Evolutionary conservation across 108 stramenopile species (phyloP), one percentile per base, ranked within the genome.

Genomic region (Nitzschia putrida): DNA sequence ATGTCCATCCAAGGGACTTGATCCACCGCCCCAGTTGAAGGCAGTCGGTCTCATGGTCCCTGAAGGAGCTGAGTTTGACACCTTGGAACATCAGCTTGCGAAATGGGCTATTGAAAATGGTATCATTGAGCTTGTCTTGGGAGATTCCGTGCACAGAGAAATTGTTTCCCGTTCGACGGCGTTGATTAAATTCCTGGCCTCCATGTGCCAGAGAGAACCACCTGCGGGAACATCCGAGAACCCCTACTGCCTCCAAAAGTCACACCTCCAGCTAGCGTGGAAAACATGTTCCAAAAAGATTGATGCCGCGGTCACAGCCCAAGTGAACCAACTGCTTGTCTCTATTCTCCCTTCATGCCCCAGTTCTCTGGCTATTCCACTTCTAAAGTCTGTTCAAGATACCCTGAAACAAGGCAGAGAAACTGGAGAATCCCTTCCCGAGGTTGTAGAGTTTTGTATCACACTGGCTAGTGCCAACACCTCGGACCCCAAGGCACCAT

Each of bases 81-180:
- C 91, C 0, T 54, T 94, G 50, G 90, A 91, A 58, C 85, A 85
- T 38, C 88, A 86, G 38, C 60, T 94, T 41, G 88, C 89, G 7
- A 76, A 83, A 72, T 94, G 92, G 92, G 92, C 92, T 18, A 88
- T 95, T 42, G 86, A 95, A 16, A 90, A 95, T 61, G 69, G 69
- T 44, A 87, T 95, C 40, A 85, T 92, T 43, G 94, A 91, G 69
- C 66, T 86, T 20, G 91, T 95, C 18, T 71, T 95, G 39, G 91
- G 91, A 25, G 88, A 84, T 69, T 83, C 83, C 3, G 83, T 87
- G 39, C 93, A 95, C 58, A 72, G 91, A 54, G 93, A 95, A 72
- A 82, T 95, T 44, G 93, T 95, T 40, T 61, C 83, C 11, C 69
- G 91, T 72, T 85, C 83, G 23, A 85, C 84, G 7, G 74, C 71